Evolutionary conservation across 345 rosid genomes (phyloP), one percentile per base, ranked within the genome.

Genomic region (Rhodamnia rubescens): DNA sequence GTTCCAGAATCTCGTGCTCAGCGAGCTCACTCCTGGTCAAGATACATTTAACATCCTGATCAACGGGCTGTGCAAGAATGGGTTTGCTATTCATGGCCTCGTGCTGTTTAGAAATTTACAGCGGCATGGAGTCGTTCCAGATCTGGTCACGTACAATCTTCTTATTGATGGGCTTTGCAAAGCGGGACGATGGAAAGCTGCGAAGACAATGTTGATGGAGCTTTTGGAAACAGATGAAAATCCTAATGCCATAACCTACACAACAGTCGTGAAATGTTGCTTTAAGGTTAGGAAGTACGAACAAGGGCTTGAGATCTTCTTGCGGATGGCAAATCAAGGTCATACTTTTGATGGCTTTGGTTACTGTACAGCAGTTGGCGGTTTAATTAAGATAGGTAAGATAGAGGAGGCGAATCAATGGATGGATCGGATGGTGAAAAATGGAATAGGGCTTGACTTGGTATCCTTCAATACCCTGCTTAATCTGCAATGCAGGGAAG

Each of bases 331-430:
- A 59, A 87, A 85, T 81, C 91, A 88, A 87, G 98, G 99, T 36
- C 91, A 88, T 85, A 95, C 96, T 2, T 96, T 89, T 85, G 99
- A 94, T 40, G 98, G 98, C 69, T 97, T 91, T 82, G 98, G 93
- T 2, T 92, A 94, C 85, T 93, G 93, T 16, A 93, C 93, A 0
- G 98, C 91, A 69, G 88, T 92, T 87, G 91, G 90, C 80, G 98
- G 95, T 82, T 90, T 94, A 58, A n/a, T 93, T 88, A 97, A 95
- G 89, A 86, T 55, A 47, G 95, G 97, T 52, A 93, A 88, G 87
- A 81, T 87, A 53, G 86, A 85, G 82, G 93, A 92, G 85, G 96
- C 98, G 1, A 85, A 81, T 74, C 85, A 83, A 69, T 92, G 53
- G 49, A 55, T 84, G 86, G 85, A 82, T 44, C 47, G 82, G 78